Evolutionary conservation across 176 grass and related monocot species (phyloP), one percentile per base, ranked within the genome.

Genomic region (Hyparrhenia diplandra): DNA sequence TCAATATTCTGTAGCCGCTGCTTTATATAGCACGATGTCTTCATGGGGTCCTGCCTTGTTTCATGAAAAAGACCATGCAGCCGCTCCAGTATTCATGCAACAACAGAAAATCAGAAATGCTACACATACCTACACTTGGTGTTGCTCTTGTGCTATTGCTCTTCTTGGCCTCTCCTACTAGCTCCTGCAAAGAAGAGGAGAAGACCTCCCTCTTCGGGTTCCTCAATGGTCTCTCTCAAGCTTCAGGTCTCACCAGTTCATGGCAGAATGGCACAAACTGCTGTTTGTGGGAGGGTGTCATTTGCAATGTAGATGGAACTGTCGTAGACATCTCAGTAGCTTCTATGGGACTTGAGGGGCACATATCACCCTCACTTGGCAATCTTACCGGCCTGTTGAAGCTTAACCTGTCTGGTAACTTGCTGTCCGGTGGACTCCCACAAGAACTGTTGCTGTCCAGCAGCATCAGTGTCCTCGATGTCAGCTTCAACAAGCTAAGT

Each of bases 381-480:
- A 80, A 87, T 46, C 76, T 90, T 3, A 80, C 18, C 4, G 1
- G 41, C 18, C 64, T 90, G 59, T 11, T 65, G 59, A 45, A 10
- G 32, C 84, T 90, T 13, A 73, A 90, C 46, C 47, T 90, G 3
- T 90, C 88, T 17, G 21, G 78, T 25, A 87, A 90, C 64, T 79
- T 14, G 4, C 31, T 87, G 21, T 68, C 79, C 0, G 80, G 88
- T 67, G 69, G 28, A n/a, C 55, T 90, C 2, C 80, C 74, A 29
- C 27, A 0, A 0, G 35, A 68, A 24, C 27, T 84, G 17, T 27
- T 88, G 43, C 41, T 73, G 7, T 72, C 62, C 18, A 69, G 45
- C 10, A 85, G 45, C 73, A 67, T 85, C 13, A 21, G 3, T 4
- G 29, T 70, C 13, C 43, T 89, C 2, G 82, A 89, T 34, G 77